A percentile compares a stretch with the other conserved stretches of the same genome.
Evolutionary conservation across 805 yeast species (phyloP).

Genomic region (Metschnikowia dekortorum): DNA sequence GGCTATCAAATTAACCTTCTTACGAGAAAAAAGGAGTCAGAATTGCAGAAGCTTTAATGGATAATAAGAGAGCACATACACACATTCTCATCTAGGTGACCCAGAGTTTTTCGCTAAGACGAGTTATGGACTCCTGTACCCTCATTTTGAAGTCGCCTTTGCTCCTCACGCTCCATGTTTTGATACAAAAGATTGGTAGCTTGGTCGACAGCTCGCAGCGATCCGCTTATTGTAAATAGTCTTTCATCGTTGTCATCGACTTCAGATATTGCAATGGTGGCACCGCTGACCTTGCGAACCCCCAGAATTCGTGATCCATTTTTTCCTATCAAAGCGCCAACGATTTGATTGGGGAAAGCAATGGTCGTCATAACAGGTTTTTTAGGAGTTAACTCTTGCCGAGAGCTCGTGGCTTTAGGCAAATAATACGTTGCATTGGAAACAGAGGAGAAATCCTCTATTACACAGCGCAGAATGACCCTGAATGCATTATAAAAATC

Average conservation of each 20-base stretch:
- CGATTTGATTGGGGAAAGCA: constrained; percentile 72
- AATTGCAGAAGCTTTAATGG: neutral
- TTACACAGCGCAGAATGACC: constrained; percentile 62
- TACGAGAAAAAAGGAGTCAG: neutral
- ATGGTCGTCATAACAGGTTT: constrained; percentile 34
- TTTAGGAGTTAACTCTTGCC: neutral
- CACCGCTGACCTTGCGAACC: constrained; percentile 72
- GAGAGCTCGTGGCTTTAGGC: constrained; percentile 34
- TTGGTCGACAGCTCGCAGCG: constrained; percentile 49
- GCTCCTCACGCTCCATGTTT: constrained; percentile 55
- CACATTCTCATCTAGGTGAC: neutral
- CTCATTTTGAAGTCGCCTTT: constrained; percentile 28
- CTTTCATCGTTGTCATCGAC: constrained; percentile 62
- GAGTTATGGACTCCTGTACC: neutral
- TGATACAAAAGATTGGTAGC: constrained; percentile 56
- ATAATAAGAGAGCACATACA: neutral
- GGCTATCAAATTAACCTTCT: neutral
- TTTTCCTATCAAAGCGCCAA: constrained; percentile 86
- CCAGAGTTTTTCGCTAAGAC: neutral
- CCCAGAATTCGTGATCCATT: constrained; percentile 84
- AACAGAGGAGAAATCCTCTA: constrained; percentile 68
- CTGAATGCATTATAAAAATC: constrained; percentile 54
- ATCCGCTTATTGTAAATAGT: constrained; percentile 66
- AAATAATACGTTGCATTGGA: constrained; percentile 61
- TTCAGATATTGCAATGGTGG: constrained; percentile 72